These are phyloP conservation scores for Leccinum fuscescens DNA, from an alignment of 1,284 basidiomycete species.

Conservation along the genomic window DNA sequence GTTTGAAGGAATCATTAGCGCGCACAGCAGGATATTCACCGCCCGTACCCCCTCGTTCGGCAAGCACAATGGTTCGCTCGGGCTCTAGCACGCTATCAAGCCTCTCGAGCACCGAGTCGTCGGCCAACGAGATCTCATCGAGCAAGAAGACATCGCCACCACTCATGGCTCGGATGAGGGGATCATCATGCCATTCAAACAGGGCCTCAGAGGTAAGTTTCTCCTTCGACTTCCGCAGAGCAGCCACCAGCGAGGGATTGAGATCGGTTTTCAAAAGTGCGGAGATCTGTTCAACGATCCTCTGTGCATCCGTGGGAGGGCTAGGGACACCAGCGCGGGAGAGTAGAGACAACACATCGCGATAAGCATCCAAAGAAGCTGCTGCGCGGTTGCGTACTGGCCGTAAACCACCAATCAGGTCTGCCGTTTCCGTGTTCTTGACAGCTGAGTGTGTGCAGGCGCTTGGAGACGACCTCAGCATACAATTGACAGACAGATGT, in stretches of 20 bases:
- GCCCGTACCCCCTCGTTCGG: conserved; percentile 85
- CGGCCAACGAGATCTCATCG: conserved; percentile 97
- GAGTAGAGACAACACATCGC: conserved; percentile 44
- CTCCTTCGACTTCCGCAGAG: conserved; percentile 43
- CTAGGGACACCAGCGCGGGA: conserved; percentile 39
- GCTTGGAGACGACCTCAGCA: conserved; percentile 64
- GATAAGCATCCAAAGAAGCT: conserved; percentile 45
- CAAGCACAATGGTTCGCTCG: conserved; percentile 85
- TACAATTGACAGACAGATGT: conserved; percentile 95
- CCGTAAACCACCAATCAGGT: conserved; percentile 91
- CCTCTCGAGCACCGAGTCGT: conserved; percentile 97
- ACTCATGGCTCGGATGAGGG: conserved; percentile 90
- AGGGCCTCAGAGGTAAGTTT: conserved; percentile 64
- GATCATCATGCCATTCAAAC: conserved; percentile 97
- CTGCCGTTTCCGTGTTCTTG: conserved; percentile 99
- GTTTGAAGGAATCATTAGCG: conserved; percentile 75
- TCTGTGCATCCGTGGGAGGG: conserved; percentile 33
- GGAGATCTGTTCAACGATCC: conserved; percentile 41
- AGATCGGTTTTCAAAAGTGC: conserved; percentile 28
- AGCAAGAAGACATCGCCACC: conserved; percentile 85
- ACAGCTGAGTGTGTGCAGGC: conserved; percentile 83
- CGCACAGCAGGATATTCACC: conserved; percentile 67
- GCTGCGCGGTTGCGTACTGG: conserved; percentile 80
- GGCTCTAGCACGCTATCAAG: conserved; percentile 97
- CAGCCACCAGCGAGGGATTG: conserved; percentile 29